Evolutionary conservation across 164 flowering plant genomes (phyloP), one percentile per base, ranked within the genome.

Genomic region (Buxus sempervirens): DNA sequence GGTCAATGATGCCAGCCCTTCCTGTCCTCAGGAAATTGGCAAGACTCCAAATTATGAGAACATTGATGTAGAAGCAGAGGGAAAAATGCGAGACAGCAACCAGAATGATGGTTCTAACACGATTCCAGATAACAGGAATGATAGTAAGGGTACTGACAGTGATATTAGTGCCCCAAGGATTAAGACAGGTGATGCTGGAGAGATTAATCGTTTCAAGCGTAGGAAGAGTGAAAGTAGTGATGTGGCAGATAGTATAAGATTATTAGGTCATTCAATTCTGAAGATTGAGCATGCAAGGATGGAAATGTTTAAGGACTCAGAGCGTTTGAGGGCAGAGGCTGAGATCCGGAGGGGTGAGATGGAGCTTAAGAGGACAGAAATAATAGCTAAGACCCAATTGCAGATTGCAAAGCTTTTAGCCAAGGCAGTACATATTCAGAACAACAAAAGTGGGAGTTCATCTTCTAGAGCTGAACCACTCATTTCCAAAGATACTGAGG

Each of bases 381-480:
- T 90, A 68, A 81, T 90, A 13, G 91, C 96, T 36, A 82, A 83
- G 26, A 90, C 93, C 14, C 92, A 90, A 58, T 73, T 88, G 69
- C 87, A 90, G 84, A 90, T 90, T 65, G 96, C 93, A 10, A 80
- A 72, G 81, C 67, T 90, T 63, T 83, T 90, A 60, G 87, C 90
- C 16, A 70, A 36, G 57, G 51, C 63, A 22, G 26, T 72, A 10
- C 62, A 58, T 15, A 55, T 63, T 38, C 55, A 28, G 38, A 65
- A 45, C n/a, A 69, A 70, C 9, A 81, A 77, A 66, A 74, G 71
- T 24, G 78, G 79, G 51, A 83, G 84, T 72, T 73, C 90, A 48
- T 82, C 87, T 2, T 65, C 78, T 42, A 80, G 82, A 61, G 49
- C 67, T 51, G 65, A 70, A 54, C 66, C 73, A 55, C 56, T 41